phyloP scores from a whole-genome alignment of 495 filamentous ascomycete species.

The Lindgomyces ingoldianus region DNA sequence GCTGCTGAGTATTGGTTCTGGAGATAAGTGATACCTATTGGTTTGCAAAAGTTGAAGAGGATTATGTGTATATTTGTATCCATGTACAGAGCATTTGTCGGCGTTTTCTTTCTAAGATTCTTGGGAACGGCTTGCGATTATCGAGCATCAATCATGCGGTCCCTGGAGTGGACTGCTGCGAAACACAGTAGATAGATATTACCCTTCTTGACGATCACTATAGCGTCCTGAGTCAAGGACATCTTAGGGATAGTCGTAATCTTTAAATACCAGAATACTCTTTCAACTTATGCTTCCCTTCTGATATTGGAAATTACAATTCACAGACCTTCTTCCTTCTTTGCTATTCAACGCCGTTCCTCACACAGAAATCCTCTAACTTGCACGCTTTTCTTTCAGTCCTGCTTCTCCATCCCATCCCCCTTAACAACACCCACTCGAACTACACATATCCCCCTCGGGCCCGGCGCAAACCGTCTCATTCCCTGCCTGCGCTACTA shows the following conservation, averaged over 20 bases:
- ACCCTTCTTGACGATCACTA: conserved; percentile 20
- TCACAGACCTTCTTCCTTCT: too few species aligned
- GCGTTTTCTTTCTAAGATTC: conserved; percentile 29
- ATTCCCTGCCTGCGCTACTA: too few species aligned
- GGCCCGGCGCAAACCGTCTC: too few species aligned
- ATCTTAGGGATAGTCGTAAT: conserved; percentile 4
- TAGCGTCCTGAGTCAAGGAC: not conserved
- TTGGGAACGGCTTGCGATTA: not conserved
- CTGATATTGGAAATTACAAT: too few species aligned
- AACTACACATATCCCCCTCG: too few species aligned
- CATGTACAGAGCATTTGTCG: conserved; percentile 32
- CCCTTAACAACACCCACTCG: too few species aligned
- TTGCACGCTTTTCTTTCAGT: too few species aligned
- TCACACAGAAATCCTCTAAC: too few species aligned
- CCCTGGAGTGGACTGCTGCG: too few species aligned
- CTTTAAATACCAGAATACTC: conserved; percentile 1
- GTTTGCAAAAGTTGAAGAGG: not conserved
- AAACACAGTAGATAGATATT: conserved; percentile 15
- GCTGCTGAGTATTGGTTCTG: conserved; percentile 67
- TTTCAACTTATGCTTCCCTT: not conserved
- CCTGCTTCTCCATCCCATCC: too few species aligned
- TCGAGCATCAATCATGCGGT: too few species aligned
- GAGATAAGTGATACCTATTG: not conserved
- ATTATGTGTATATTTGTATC: not conserved
- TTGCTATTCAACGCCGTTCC: too few species aligned